phyloP scores from a whole-genome alignment of 2,329 filamentous ascomycete genomes.

The Clathrospora elynae region DNA sequence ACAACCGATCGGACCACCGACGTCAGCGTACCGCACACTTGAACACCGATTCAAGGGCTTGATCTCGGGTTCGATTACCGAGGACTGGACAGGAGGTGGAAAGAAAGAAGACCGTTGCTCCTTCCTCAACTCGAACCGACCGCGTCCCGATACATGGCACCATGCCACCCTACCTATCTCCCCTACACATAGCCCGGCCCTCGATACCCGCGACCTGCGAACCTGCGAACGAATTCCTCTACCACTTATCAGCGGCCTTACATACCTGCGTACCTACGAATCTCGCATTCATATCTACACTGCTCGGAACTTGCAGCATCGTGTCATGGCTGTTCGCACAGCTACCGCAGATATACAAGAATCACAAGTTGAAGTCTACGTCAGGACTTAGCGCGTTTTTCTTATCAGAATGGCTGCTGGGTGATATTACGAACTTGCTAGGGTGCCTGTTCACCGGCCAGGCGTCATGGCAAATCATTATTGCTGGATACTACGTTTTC shows the following conservation, averaged over 20 bases:
- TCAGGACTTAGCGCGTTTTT: constrained; percentile 70
- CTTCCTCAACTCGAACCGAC: constrained; percentile 11
- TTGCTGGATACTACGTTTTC: constrained; percentile 69
- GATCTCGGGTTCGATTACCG: constrained; percentile 4
- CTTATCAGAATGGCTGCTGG: constrained; percentile 68
- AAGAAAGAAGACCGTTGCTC: constrained; percentile 1
- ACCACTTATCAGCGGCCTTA: constrained; percentile 62
- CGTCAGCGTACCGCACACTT: constrained; percentile 16
- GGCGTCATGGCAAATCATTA: constrained; percentile 68
- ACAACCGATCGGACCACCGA: constrained; percentile 11
- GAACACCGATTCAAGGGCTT: constrained; percentile 3
- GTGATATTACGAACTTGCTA: constrained; percentile 66
- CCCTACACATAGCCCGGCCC: constrained; percentile 42
- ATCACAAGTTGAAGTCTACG: constrained; percentile 66
- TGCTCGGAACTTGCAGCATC: constrained; percentile 66
- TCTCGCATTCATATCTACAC: constrained; percentile 65
- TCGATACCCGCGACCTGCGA: constrained; percentile 64
- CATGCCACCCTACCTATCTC: constrained; percentile 46
- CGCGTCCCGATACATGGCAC: constrained; percentile 29
- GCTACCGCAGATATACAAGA: constrained; percentile 72
- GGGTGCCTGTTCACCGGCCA: constrained; percentile 68
- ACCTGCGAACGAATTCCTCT: constrained; percentile 63
- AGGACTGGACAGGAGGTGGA: constrained; percentile 7
- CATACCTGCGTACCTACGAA: constrained; percentile 68
- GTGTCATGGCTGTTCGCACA: constrained; percentile 72